phyloP scores from a whole-genome alignment of 2,329 filamentous ascomycete genomes.

The Epichloe sylvatica region DNA sequence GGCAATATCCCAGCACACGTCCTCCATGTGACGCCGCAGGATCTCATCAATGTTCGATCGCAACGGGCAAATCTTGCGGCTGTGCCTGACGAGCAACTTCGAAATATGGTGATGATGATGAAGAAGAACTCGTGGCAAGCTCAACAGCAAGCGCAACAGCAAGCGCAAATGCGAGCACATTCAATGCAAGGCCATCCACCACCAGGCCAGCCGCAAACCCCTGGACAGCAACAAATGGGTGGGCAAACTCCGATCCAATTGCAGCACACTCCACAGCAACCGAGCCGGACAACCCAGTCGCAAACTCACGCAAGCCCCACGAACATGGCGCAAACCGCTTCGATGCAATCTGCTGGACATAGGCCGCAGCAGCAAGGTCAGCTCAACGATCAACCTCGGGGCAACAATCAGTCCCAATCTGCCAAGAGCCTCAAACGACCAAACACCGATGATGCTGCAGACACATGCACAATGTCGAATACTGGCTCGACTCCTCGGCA shows the following conservation, averaged over 20 bases:
- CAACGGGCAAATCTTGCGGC: constrained; percentile 14
- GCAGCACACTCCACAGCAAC: constrained; percentile 42
- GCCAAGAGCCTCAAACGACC: constrained; percentile 37
- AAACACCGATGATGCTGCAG: constrained; percentile 30
- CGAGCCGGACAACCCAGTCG: constrained; percentile 22
- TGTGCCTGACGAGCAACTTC: constrained; percentile 21
- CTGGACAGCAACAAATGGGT: constrained; percentile 9
- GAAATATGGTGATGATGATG: constrained; percentile 18
- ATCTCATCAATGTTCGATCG: constrained; percentile 19
- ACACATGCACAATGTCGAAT: constrained; percentile 13
- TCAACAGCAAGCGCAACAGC: constrained; percentile 17
- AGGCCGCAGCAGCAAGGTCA: constrained; percentile 18
- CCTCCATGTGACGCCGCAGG: constrained; percentile 20
- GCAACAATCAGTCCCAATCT: constrained; percentile 12
- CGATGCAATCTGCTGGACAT: constrained; percentile 16
- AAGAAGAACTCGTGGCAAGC: constrained; percentile 20
- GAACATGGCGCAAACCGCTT: constrained; percentile 29
- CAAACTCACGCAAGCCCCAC: constrained; percentile 23
- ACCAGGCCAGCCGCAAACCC: constrained; percentile 9
- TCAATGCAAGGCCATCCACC: constrained; percentile 12
- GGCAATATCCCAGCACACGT: constrained; percentile 17
- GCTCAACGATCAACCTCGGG: constrained; percentile 11
- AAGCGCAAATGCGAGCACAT: constrained; percentile 10
- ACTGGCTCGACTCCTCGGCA: constrained; percentile 10
- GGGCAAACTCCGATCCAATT: constrained; percentile 10